Evolutionary conservation across 2,329 filamentous ascomycete species (phyloP).

Genomic region (Huntiella moniliformis): DNA sequence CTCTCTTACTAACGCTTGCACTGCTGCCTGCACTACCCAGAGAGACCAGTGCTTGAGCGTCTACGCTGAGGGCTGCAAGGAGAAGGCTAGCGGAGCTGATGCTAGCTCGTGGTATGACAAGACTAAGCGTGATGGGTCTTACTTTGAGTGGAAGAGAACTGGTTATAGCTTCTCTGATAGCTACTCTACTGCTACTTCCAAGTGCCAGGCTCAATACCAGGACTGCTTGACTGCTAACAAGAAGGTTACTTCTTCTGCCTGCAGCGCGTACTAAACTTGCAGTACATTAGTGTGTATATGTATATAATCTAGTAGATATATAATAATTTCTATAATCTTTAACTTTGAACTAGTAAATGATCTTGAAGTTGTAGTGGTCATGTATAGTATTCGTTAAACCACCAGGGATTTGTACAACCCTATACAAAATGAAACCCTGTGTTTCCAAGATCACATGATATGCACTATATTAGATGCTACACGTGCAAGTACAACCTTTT

Average conservation of each 20-base stretch:
- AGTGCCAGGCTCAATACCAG: conserved; percentile 30
- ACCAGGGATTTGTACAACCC: too few relatives aligned
- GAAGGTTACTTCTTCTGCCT: conserved; percentile 24
- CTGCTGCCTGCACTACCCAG: conserved; percentile 34
- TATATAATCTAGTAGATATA: background rate
- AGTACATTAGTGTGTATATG: conserved; percentile 9
- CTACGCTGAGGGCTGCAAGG: conserved; percentile 31
- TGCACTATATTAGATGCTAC: too few relatives aligned
- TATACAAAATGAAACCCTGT: too few relatives aligned
- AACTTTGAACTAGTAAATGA: too few relatives aligned
- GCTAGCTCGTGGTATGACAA: conserved; percentile 18
- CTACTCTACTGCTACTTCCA: conserved; percentile 23
- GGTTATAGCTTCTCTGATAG: conserved; percentile 27
- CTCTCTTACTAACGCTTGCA: conserved; percentile 24
- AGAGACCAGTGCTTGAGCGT: conserved; percentile 28
- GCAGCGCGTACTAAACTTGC: conserved; percentile 10
- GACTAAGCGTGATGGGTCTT: conserved; percentile 21
- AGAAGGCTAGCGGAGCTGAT: conserved; percentile 14
- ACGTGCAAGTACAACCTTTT: too few relatives aligned
- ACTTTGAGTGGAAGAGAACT: conserved; percentile 28
- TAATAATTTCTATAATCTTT: too few relatives aligned
- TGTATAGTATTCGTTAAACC: too few relatives aligned
- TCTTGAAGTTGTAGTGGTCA: too few relatives aligned
- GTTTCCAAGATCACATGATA: too few relatives aligned
- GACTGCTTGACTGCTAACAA: conserved; percentile 29